Evolutionary conservation across 1,284 basidiomycete genomes (phyloP), one percentile per base, ranked within the genome.

Genomic region (Fomitopsis palustris): DNA sequence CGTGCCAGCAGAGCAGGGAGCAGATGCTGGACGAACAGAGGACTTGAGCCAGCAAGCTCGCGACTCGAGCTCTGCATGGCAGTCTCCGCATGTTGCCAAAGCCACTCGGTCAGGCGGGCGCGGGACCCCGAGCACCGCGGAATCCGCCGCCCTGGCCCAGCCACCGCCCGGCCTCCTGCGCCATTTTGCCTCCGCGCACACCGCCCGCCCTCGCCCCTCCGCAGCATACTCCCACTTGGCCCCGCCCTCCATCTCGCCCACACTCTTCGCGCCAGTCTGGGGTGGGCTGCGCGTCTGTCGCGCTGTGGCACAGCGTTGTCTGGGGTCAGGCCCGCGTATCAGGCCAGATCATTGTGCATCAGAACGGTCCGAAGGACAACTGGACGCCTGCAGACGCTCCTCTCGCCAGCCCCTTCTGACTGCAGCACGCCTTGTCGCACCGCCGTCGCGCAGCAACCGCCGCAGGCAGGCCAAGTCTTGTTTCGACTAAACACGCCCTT

Each of bases 61-160:
- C 54, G 53, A 21, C 8, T 16, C 14, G 19, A 21, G 12, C 31
- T 29, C 54, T 56, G 59, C 53, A 60, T 56, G 37, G 51, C 55
- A 37, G 23, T 41, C 59, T 56, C 55, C 59, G 59, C 59, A 60
- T 60, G 59, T 60, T 41, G 12, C 59, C 42, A 55, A 57, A 42
- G n/a, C 37, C 31, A 37, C 49, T 42, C 37, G 21, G 35, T 23
- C n/a, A 52, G 51, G 57, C 57, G 43, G 57, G 31, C 42, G 16
- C 53, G 8, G 4, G 57, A 59, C 57, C 57, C 57, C 57, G 33
- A 25, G 4, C 57, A 59, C 57, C 54, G 12, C 9, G 10, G 14
- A 2, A 37, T 23, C 35, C n/a, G 31, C 33, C 31, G 25, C 27
- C n/a, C 17, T 16, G 12, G 14, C 37, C 9, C 37, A 54, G 6